Evolutionary conservation across 208 protist species (phyloP).

Genomic region (Crithidia sp.): DNA sequence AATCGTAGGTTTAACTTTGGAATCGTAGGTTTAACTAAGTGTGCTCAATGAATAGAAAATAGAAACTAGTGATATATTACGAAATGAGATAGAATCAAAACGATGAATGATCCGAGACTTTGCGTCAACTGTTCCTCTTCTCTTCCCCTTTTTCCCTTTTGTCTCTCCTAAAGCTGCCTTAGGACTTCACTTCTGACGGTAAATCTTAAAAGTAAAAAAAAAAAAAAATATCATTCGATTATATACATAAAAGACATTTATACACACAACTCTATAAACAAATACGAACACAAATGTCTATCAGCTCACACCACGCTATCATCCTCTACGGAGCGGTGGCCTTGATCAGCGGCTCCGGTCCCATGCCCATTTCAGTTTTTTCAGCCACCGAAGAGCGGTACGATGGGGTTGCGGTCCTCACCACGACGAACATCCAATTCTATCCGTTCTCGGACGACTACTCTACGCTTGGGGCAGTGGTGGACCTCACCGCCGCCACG

Average conservation of each 20-base stretch:
- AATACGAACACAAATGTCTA: not conserved
- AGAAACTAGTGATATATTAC: no score
- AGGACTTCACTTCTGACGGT: not conserved
- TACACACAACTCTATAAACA: no score
- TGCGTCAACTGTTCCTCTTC: not conserved
- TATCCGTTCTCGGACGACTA: not conserved
- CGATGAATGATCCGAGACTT: slow-evolving; percentile 10
- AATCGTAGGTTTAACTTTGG: no score
- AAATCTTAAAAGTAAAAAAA: no score
- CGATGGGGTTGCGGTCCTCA: not conserved
- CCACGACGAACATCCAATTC: not conserved
- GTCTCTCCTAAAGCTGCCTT: not conserved
- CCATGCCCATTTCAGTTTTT: not conserved
- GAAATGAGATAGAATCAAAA: slow-evolving; percentile 3
- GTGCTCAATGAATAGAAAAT: no score
- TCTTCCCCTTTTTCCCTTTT: not conserved
- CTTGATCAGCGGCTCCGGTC: not conserved
- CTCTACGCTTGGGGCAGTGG: not conserved
- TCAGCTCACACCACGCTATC: not conserved
- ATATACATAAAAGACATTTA: no score
- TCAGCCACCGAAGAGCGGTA: not conserved
- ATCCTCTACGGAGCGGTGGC: not conserved
- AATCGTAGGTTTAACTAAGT: no score
- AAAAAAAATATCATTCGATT: no score
- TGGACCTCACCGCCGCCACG: not conserved